Percentiles rank a stretch among this genome's conserved stretches.
Conservation (phyloP, 768 basidiomycete genomes). For the Pleurotus tuber-regium region DNA sequence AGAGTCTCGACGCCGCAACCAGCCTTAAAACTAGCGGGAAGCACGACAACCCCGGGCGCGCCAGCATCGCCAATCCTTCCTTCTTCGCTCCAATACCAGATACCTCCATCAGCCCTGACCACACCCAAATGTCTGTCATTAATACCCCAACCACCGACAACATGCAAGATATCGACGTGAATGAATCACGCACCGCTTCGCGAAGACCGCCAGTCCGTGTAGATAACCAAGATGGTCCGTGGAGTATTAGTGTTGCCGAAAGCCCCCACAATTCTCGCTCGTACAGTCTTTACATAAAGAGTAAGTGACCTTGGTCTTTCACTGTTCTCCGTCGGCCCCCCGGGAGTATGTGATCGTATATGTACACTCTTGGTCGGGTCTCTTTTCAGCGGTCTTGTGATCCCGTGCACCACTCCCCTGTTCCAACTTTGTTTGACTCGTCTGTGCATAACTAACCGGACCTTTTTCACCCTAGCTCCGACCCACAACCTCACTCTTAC, state of each 20-base stretch:
- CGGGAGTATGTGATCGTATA: conserved; percentile 9
- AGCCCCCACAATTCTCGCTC: conserved; percentile 70
- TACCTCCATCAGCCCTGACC: conserved; percentile 12
- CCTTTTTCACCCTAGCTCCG: conserved; percentile 54
- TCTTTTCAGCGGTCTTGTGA: conserved; percentile 7
- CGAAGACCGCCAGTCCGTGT: conserved; percentile 57
- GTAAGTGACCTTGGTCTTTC: conserved; percentile 50
- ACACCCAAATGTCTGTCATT: conserved; percentile 10
- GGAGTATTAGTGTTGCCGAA: conserved; percentile 88
- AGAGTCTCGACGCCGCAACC: conserved; percentile 43
- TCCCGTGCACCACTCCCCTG: conserved; percentile 1
- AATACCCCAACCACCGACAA: conserved; percentile 27
- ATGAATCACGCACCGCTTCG: conserved; percentile 34
- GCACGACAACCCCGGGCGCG: conserved; percentile 28
- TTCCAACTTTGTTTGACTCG: not conserved
- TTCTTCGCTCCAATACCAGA: conserved; percentile 37
- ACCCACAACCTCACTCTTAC: conserved; percentile 89
- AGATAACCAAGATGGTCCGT: conserved; percentile 77
- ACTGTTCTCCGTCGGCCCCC: conserved; percentile 21
- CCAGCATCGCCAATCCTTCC: conserved; percentile 37
- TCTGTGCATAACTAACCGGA: conserved; percentile 16
- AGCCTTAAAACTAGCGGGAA: conserved; percentile 33
- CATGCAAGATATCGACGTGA: conserved; percentile 43
- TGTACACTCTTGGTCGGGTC: conserved; percentile 9
- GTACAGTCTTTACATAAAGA: conserved; percentile 88